Conservation (phyloP, 441 rosid species). For the Populus tomentosa region DNA sequence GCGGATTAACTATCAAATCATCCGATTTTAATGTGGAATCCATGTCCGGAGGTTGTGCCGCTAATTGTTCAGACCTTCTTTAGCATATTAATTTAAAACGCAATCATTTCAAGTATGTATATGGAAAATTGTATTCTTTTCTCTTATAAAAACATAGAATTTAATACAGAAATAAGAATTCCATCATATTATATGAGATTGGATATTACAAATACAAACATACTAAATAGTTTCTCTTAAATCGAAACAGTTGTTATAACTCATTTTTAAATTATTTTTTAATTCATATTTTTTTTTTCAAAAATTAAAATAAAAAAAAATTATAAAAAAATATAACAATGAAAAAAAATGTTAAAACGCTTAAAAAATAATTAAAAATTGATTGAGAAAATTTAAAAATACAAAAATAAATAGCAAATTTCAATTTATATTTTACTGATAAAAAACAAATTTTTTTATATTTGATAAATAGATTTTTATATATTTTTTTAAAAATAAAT, state of each 20-base stretch:
- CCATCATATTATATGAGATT: not conserved
- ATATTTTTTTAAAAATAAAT: too few relatives aligned
- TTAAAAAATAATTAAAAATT: too few relatives aligned
- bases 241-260: not conserved
- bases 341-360: too few relatives aligned
- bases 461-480: too few relatives aligned
- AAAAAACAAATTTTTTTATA: too few relatives aligned
- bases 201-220: not conserved
- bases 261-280: fast-evolving
- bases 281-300: fast-evolving
- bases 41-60: not conserved
- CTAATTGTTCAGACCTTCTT: not conserved
- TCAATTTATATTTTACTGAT: too few relatives aligned
- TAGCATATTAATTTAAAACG: too few relatives aligned
- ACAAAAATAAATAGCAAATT: too few relatives aligned
- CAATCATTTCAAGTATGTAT: not conserved
- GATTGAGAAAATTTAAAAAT: too few relatives aligned
- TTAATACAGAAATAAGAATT: not conserved
- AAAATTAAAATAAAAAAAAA: fast-evolving
- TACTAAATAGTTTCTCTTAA: not conserved
- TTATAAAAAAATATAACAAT: too few relatives aligned
- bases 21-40: too few relatives aligned
- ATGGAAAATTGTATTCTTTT: not conserved
- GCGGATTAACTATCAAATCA: not conserved
- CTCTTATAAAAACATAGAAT: too few relatives aligned